Evolutionary conservation across 2,329 filamentous ascomycete genomes (phyloP).

Genomic region (Cladosporium velox): DNA sequence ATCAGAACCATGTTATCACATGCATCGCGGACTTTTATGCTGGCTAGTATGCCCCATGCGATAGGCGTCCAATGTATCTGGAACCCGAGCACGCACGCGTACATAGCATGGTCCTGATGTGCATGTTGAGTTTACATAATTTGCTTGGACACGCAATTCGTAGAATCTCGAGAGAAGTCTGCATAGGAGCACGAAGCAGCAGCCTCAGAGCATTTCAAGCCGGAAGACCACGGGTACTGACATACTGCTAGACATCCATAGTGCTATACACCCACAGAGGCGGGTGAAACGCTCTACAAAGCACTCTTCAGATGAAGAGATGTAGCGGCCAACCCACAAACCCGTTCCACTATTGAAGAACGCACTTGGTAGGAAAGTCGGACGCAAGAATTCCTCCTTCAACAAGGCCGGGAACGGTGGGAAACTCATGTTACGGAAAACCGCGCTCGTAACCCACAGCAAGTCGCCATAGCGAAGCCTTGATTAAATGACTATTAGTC

Average conservation of each 20-base stretch:
- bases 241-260: neutral
- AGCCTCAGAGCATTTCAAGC: neutral
- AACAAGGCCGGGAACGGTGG: constrained; percentile 49
- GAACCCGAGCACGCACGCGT: neutral
- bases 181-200: neutral
- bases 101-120: neutral
- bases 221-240: neutral
- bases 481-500: constrained; percentile 36
- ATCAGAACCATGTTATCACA: neutral
- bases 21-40: neutral
- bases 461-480: constrained; percentile 45
- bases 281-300: neutral
- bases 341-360: constrained; percentile 39
- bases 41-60: neutral
- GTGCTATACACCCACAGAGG: neutral
- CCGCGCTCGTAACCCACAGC: constrained; percentile 40
- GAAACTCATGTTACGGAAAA: constrained; percentile 38
- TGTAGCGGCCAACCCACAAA: constrained; percentile 49
- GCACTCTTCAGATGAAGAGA: constrained; percentile 13
- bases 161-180: neutral
- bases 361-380: constrained; percentile 48
- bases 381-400: constrained; percentile 37
- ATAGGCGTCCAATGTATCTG: neutral
- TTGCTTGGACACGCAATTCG: neutral
- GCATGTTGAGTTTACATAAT: neutral